Evolutionary conservation across 441 rosid genomes (phyloP), one percentile per base, ranked within the genome.

Genomic region (Flueggea neowawraea): DNA sequence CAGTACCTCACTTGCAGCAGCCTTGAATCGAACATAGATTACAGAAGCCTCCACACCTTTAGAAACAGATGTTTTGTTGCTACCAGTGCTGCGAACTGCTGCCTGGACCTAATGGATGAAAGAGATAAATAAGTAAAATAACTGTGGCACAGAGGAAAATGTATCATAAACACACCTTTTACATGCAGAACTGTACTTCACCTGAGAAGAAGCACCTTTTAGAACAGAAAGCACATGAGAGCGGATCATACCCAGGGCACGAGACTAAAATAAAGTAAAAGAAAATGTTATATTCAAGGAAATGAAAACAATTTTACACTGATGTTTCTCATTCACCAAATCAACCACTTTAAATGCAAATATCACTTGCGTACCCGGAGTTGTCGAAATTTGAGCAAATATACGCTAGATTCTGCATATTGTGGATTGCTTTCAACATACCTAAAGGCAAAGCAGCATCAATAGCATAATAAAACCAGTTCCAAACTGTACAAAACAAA

Each of bases 41-140:
- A 86, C 83, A 59, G 99, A 95, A 68, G 96, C 95, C 80, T 95
- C 99, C 39, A 91, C 92, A 71, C 96, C 97, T 80, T 95, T 97
- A 45, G 97, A 87, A 67, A 95, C 75, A 69, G 91, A 80, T 36
- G 87, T 44, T 77, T 80, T 88, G 78, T 78, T 82, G 61, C 90
- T 86, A 73, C 80, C 88, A 64, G 83, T 71, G 57, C 85, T 81
- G 61, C 88, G 82, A 62, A 91, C 81, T 49, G 99, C 95, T 66
- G 88, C 84, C 68, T 84, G 96, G 63, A 89, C 96, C 99, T 95
- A 78, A 60, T 66, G 65, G 79, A 60, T 66, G 65, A 73, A 52
- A 61, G 55, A 65, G 74, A 54, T 12, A 32, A 43, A 16, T 9
- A 4, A 28, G 16, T 13, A 12, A 44, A 48, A 73, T 51, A 62